phyloP scores from a whole-genome alignment of 1,284 basidiomycete species.

The Fistulinella cinereoalba region DNA sequence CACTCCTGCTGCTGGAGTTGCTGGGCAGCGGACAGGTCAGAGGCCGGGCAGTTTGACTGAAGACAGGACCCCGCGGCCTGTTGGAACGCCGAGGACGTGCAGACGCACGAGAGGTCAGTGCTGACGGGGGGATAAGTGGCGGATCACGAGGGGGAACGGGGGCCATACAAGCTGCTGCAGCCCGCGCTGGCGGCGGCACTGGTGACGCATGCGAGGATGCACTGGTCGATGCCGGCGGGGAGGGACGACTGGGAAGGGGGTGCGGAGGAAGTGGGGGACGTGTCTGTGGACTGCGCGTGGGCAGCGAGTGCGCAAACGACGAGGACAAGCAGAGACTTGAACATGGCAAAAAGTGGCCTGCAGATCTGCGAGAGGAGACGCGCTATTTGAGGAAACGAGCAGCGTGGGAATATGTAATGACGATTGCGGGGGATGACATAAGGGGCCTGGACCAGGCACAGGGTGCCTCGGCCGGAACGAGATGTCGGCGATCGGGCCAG shows the following conservation, averaged over 20 bases:
- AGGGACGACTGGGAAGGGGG: neutral
- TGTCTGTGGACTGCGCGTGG: constrained; percentile 12
- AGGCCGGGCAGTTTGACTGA: constrained; percentile 9
- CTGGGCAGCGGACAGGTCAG: constrained; percentile 7
- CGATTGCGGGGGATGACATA: neutral
- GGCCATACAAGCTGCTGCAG: constrained; percentile 21
- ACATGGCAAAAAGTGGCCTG: constrained; percentile 15
- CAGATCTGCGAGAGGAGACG: neutral
- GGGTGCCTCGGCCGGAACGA: too few species aligned
- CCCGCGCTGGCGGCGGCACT: neutral
- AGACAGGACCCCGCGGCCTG: constrained; percentile 11
- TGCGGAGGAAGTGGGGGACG: neutral
- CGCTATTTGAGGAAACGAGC: constrained; percentile 14
- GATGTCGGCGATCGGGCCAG: too few species aligned
- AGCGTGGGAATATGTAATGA: constrained; percentile 10
- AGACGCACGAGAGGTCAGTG: constrained; percentile 19
- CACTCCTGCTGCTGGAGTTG: constrained; percentile 15
- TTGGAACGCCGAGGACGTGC: constrained; percentile 27
- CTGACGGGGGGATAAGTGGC: constrained; percentile 9
- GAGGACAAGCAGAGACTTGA: constrained; percentile 18
- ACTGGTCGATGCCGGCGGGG: constrained; percentile 1
- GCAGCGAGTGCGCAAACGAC: constrained; percentile 15
- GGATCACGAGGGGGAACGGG: too few species aligned
- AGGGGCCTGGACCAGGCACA: constrained; percentile 8
- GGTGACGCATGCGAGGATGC: constrained; percentile 12